phyloP scores from a whole-genome alignment of 371 early-diverging fungal species.

The Capillidium heterosporum region DNA sequence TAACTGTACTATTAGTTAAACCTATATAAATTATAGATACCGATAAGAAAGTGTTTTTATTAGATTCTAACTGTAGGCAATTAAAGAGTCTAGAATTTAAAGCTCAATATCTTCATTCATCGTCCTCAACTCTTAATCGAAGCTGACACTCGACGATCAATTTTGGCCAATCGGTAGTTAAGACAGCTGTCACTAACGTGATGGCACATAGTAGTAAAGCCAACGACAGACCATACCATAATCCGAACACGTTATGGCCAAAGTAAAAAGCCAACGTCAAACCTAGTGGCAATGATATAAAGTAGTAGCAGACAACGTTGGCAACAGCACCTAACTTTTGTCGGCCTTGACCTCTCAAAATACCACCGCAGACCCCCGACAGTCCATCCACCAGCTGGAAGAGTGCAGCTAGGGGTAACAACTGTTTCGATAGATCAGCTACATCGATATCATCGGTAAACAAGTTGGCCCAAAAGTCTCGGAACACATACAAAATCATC shows the following conservation, averaged over 20 bases:
- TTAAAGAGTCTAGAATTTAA: too few species aligned
- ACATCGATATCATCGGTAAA: constrained; percentile 53
- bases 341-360: constrained; percentile 49
- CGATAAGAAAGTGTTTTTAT: too few species aligned
- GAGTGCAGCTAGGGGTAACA: constrained; percentile 58
- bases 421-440: constrained; percentile 34
- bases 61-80: too few species aligned
- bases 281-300: constrained; percentile 47
- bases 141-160: constrained; percentile 21
- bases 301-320: constrained; percentile 38
- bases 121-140: constrained; percentile 8
- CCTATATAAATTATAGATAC: too few species aligned
- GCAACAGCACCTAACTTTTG: constrained; percentile 48
- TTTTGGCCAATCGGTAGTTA: constrained; percentile 25
- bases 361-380: constrained; percentile 47
- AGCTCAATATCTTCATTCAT: too few species aligned
- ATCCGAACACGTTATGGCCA: constrained; percentile 32
- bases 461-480: constrained; percentile 17
- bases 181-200: constrained; percentile 33
- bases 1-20: too few species aligned
- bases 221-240: constrained; percentile 41
- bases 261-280: constrained; percentile 35
- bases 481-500: constrained; percentile 15
- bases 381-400: constrained; percentile 63
- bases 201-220: constrained; percentile 18